A percentile compares a stretch with the other conserved stretches of the same genome.
Conservation (phyloP, 129 eudicot species). For the Centrapalus pauciflorus region DNA sequence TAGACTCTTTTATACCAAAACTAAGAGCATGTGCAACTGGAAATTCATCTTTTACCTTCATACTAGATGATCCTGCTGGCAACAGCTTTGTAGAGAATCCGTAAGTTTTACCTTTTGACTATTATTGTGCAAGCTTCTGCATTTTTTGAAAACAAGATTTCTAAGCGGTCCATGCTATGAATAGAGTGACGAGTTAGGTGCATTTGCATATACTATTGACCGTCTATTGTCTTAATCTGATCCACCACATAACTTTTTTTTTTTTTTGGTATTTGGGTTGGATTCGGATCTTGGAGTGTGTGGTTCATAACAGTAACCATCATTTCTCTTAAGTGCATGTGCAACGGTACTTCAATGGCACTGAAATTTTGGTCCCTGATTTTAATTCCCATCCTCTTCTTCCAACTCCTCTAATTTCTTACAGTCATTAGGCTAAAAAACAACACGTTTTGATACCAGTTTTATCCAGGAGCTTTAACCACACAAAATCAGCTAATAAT, state of each 20-base stretch:
- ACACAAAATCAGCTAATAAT: too few relatives aligned
- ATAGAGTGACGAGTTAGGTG: background rate
- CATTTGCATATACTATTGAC: background rate
- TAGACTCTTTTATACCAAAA: slow-evolving; percentile 62
- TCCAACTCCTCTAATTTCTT: too few relatives aligned
- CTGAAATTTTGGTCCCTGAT: too few relatives aligned
- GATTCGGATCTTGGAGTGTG: background rate
- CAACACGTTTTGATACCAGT: too few relatives aligned
- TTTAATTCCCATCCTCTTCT: too few relatives aligned
- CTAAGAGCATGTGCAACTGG: slow-evolving; percentile 71
- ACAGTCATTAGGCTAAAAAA: too few relatives aligned
- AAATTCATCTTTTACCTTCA: slow-evolving; percentile 60
- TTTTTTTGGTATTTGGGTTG: background rate
- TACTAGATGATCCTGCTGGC: slow-evolving; percentile 93
- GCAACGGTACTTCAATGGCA: too few relatives aligned
- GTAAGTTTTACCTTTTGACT: slow-evolving; percentile 41
- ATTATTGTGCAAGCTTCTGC: background rate
- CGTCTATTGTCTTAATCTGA: background rate
- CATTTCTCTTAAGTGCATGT: too few relatives aligned
- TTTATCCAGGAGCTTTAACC: too few relatives aligned
- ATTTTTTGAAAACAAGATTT: background rate
- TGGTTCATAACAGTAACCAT: too few relatives aligned
- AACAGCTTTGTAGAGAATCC: slow-evolving; percentile 93
- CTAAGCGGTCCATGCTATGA: background rate
- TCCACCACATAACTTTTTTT: background rate